These are phyloP conservation scores for Curvularia lunata DNA, from an alignment of 2,329 filamentous ascomycete genomes.

Conservation along the genomic window DNA sequence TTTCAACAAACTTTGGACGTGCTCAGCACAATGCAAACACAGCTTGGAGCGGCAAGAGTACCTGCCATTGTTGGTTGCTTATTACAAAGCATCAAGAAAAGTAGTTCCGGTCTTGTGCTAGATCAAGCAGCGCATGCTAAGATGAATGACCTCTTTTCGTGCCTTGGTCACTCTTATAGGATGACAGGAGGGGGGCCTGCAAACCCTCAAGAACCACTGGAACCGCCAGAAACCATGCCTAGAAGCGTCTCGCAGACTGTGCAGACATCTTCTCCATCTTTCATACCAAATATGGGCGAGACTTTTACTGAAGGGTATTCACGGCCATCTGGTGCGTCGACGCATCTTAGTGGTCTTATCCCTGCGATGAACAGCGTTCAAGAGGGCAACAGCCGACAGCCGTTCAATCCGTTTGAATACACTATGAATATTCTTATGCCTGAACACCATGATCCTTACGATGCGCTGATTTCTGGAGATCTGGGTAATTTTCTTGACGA, in stretches of 20 bases:
- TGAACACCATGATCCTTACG: conserved; percentile 22
- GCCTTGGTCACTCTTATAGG: conserved; percentile 21
- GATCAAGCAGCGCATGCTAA: conserved; percentile 22
- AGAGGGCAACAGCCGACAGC: conserved; percentile 3
- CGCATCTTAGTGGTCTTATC: conserved; percentile 29
- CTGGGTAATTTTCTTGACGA: conserved; percentile 63
- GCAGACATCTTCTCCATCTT: conserved; percentile 21
- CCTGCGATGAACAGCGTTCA: conserved; percentile 28
- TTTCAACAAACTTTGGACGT: conserved; percentile 28
- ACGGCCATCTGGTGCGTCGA: conserved; percentile 13
- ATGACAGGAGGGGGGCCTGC: neutral
- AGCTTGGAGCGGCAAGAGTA: conserved; percentile 32
- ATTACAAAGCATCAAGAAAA: conserved; percentile 27
- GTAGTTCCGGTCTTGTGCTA: conserved; percentile 12
- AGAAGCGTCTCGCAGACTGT: conserved; percentile 5
- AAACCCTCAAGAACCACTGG: conserved; percentile 2
- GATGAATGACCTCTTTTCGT: conserved; percentile 20
- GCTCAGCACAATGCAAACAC: conserved; percentile 27
- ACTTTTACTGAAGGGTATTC: conserved; percentile 5
- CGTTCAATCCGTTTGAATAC: conserved; percentile 18
- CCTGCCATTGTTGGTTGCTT: conserved; percentile 35
- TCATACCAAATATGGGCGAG: conserved; percentile 11
- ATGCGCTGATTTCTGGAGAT: conserved; percentile 51
- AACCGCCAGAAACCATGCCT: conserved; percentile 1
- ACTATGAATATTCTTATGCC: conserved; percentile 5